Evolutionary conservation across 2,329 filamentous ascomycete species (phyloP), one percentile per base, ranked within the genome.

Genomic region (Clarireedia monteithiana): DNA sequence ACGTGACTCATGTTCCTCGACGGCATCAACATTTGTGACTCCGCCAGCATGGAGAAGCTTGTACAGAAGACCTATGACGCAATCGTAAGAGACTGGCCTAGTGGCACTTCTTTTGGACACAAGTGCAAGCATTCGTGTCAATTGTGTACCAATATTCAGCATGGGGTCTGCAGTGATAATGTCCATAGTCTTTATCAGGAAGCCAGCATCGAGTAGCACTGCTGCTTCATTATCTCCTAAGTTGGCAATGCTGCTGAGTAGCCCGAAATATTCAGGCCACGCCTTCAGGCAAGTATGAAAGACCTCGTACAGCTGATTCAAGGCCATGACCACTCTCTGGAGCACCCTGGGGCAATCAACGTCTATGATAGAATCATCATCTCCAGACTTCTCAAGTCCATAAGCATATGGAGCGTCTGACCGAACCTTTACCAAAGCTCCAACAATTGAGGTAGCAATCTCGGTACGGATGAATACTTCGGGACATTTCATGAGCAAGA

Each of bases 191-290:
- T 75, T 82, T 42, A 73, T 66, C 20, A 91, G 72, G 62, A 83
- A 88, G 24, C 81, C 78, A 34, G 77, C 73, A 10, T 82, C 78
- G 24, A 91, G 73, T 24, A 91, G 73, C 5, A 78, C 66, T 2
- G 74, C 73, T 20, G 79, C 75, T 67, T 89, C 84, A 5, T 75
- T 68, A 3, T 74, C 70, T 1, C 86, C 86, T 54, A 89, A 70
- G 47, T 73, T 75, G 14, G 83, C 82, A 66, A 91, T 85, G n/a
- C 74, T 74, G n/a, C 79, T 67, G 59, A 91, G 74, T n/a, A 87
- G 77, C 12, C 80, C 79, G 66, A 92, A 92, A 57, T 86, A 85
- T 64, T 92, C 88, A 44, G 84, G 81, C 89, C 89, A 94, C 3
- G 86, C 80, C 56, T 84, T 80, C 27, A 82, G 73, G 47, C 78